These are phyloP conservation scores for Magnaporthiopsis rhizophila DNA, from an alignment of 2,329 filamentous ascomycete species.

Conservation along the genomic window DNA sequence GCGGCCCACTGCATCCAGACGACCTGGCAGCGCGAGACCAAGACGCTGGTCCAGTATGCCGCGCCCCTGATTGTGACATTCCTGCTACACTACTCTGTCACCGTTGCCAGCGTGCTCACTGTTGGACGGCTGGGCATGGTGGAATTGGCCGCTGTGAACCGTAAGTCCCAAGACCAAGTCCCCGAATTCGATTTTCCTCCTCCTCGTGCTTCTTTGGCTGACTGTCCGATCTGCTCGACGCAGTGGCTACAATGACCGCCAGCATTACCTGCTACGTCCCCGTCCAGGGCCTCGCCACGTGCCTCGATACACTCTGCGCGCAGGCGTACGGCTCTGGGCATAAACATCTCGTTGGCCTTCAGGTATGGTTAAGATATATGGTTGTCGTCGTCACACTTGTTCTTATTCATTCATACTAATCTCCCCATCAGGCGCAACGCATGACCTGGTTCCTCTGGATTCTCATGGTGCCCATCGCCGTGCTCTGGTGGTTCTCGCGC, in stretches of 20 bases:
- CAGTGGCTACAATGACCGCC: slow-evolving; percentile 52
- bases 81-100: slow-evolving; percentile 54
- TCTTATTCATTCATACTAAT: not conserved
- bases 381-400: not conserved
- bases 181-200: not conserved
- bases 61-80: slow-evolving; percentile 50
- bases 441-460: slow-evolving; percentile 64
- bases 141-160: slow-evolving; percentile 50
- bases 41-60: slow-evolving; percentile 51
- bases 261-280: slow-evolving; percentile 55
- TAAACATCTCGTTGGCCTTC: slow-evolving; percentile 62
- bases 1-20: slow-evolving; percentile 61
- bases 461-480: slow-evolving; percentile 58
- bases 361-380: not conserved
- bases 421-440: slow-evolving; percentile 46
- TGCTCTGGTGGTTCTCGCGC: slow-evolving; percentile 57
- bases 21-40: slow-evolving; percentile 62
- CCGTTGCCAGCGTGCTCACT: slow-evolving; percentile 52
- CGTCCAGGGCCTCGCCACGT: slow-evolving; percentile 60
- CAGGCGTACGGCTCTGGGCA: slow-evolving; percentile 64
- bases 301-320: slow-evolving; percentile 62
- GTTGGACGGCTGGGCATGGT: slow-evolving; percentile 51
- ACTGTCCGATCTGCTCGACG: slow-evolving; percentile 37
- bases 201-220: not conserved
- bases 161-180: slow-evolving; percentile 6